phyloP scores from a whole-genome alignment of 805 yeast genomes.

The Lachancea quebecensis region DNA sequence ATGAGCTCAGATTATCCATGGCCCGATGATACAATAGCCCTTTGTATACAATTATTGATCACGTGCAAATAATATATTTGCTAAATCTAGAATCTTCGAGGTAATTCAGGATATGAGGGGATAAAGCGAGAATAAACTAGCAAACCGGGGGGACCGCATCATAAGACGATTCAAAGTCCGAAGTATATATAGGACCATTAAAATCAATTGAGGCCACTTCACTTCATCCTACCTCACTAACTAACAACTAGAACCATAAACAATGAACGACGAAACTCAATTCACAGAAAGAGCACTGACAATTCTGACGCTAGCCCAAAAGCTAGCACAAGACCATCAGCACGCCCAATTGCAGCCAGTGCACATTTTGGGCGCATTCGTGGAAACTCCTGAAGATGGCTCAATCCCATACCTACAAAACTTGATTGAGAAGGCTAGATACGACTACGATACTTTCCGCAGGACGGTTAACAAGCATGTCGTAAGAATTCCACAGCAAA shows the following conservation, averaged over 20 bases:
- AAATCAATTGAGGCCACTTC: too few relatives aligned
- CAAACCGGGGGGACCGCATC: too few relatives aligned
- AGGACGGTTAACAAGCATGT: constrained; percentile 73
- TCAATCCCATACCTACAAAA: constrained; percentile 68
- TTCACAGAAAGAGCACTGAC: constrained; percentile 90
- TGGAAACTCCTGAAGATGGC: constrained; percentile 49
- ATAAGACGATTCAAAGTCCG: too few relatives aligned
- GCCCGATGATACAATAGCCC: too few relatives aligned
- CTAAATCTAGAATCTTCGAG: too few relatives aligned
- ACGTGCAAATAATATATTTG: too few relatives aligned
- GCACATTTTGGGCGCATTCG: constrained; percentile 88
- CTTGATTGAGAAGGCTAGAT: constrained; percentile 76
- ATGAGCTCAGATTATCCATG: too few relatives aligned
- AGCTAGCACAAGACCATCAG: constrained; percentile 76
- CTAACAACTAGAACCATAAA: background rate
- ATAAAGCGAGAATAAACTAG: too few relatives aligned
- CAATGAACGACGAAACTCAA: constrained; percentile 49
- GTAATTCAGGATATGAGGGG: too few relatives aligned
- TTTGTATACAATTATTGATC: too few relatives aligned
- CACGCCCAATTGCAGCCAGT: constrained; percentile 82
- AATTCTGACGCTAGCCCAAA: constrained; percentile 70
- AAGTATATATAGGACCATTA: too few relatives aligned
- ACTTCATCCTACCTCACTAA: too few relatives aligned
- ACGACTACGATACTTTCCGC: constrained; percentile 76
- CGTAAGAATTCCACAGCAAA: constrained; percentile 80